These are phyloP conservation scores for Barnettozyma populi DNA, from an alignment of 805 yeast genomes.

Conservation along the genomic window DNA sequence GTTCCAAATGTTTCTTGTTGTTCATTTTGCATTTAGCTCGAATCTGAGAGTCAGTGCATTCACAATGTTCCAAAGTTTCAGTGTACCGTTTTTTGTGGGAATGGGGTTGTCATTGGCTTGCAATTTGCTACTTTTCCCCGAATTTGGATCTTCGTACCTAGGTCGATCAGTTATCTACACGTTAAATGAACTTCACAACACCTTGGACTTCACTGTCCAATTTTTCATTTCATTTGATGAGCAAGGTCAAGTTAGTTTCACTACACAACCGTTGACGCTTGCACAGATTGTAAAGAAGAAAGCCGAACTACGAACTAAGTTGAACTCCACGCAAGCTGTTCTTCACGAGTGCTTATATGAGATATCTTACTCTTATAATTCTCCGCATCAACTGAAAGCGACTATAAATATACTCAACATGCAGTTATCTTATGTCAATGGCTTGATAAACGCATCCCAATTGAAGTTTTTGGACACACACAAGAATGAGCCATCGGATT, in stretches of 20 bases:
- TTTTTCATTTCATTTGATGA: slow-evolving; percentile 31
- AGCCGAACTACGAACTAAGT: slow-evolving; percentile 27
- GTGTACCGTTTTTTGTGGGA: slow-evolving; percentile 41
- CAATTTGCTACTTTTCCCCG: slow-evolving; percentile 42
- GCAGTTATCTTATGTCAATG: slow-evolving; percentile 32
- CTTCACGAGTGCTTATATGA: slow-evolving; percentile 45
- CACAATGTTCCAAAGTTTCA: slow-evolving; percentile 30
- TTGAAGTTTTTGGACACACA: slow-evolving; percentile 29
- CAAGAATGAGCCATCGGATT: slow-evolving; percentile 27
- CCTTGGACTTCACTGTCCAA: slow-evolving; percentile 34
- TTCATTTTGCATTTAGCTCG: slow-evolving; percentile 42
- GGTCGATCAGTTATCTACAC: slow-evolving; percentile 39
- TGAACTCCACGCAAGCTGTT: slow-evolving; percentile 32
- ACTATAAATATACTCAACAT: slow-evolving; percentile 29
- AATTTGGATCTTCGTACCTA: slow-evolving; percentile 44
- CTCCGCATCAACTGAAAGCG: slow-evolving; percentile 37
- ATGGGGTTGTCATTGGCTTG: slow-evolving; percentile 39
- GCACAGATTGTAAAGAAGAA: slow-evolving; percentile 32
- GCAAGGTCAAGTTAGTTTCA: slow-evolving; percentile 12
- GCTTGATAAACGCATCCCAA: slow-evolving; percentile 44
- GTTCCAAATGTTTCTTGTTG: slow-evolving; percentile 43
- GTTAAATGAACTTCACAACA: slow-evolving; percentile 34
- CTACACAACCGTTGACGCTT: slow-evolving; percentile 24
- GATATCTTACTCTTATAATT: slow-evolving; percentile 40
- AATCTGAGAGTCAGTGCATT: slow-evolving; percentile 28